Conservation (phyloP, 2,329 filamentous ascomycete genomes). For the Trichoderma atroviride region DNA sequence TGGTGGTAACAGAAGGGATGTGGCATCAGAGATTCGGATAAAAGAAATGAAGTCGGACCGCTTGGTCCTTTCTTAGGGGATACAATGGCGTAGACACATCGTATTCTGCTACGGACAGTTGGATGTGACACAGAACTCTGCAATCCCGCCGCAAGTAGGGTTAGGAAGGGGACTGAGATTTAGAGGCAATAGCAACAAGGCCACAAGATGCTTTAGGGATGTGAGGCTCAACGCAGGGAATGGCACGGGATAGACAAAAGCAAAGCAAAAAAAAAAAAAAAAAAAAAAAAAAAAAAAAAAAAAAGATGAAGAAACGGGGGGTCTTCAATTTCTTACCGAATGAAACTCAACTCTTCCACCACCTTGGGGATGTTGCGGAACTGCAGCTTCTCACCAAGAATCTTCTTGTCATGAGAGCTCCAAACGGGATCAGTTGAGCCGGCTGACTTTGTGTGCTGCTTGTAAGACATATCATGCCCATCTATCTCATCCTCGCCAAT, state of each 20-base stretch:
- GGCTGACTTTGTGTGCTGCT: constrained; percentile 58
- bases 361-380: constrained; percentile 63
- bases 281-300: background rate
- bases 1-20: background rate
- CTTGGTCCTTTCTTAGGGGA: constrained; percentile 1
- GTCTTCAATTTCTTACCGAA: constrained; percentile 59
- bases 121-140: background rate
- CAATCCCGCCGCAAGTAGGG: background rate
- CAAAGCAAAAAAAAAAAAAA: background rate
- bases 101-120: background rate
- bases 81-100: background rate
- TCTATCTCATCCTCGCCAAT: constrained; percentile 58
- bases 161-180: background rate
- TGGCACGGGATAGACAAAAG: background rate
- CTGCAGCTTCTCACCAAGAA: constrained; percentile 53
- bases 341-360: constrained; percentile 70
- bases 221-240: background rate
- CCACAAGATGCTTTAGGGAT: background rate
- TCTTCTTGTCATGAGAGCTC: constrained; percentile 52
- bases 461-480: constrained; percentile 58
- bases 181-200: background rate
- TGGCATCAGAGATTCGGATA: background rate
- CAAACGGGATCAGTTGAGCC: constrained; percentile 60
- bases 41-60: background rate
- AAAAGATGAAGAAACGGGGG: too few relatives aligned